Base-by-base conservation (phyloP, 179 eudicot genomes). In the Spinacia oleracea region DNA sequence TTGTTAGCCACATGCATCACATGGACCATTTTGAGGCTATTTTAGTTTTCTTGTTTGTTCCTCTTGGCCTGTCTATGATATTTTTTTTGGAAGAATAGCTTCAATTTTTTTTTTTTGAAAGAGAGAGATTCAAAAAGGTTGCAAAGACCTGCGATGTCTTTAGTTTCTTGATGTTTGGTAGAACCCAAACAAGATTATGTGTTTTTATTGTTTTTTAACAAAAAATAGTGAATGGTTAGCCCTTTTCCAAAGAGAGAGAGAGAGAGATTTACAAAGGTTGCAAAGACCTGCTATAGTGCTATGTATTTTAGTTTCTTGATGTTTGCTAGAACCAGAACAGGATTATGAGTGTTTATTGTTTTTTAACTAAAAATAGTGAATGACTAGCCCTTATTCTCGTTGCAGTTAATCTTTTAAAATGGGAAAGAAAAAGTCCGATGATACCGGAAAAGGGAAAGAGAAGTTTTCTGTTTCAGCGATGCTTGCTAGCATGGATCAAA, bases 401-500 rank as follows among this genome's bases (percentile, higher is more conserved):
- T 71, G 43, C 74, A 77, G 62, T 5, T 58, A 35, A 35, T 9
- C 32, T 10, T 25, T 23, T 51, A 29, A 45, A 75, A 92, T 92
- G 97, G 96, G 93, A 4, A 92, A 86, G 90, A 92, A 92, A 80
- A 92, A 86, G 77, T 66, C 85, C 27, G 93, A 88, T 70, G 93
- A 88, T 21, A 80, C 75, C 79, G 89, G 87, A 20, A 76, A 48
- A 18, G 73, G 74, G 71, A 79, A 90, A 79, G 91, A 89, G 53
- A 92, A 88, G 85, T 43, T 89, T 18, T 89, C 93, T 5, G 93
- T 91, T 34, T 87, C 92, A 23, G 90, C 91, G 15, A 79, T 92
- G 88, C 97, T 92, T 65, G 89, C 91, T 12, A 90, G 82, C 84
- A 91, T 92, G 96, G 97, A 92, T 69, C 84, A 87, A 72, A 91